These are phyloP conservation scores for Eimeria necatrix DNA, from an alignment of 169 alveolate species.

Conservation along the genomic window DNA sequence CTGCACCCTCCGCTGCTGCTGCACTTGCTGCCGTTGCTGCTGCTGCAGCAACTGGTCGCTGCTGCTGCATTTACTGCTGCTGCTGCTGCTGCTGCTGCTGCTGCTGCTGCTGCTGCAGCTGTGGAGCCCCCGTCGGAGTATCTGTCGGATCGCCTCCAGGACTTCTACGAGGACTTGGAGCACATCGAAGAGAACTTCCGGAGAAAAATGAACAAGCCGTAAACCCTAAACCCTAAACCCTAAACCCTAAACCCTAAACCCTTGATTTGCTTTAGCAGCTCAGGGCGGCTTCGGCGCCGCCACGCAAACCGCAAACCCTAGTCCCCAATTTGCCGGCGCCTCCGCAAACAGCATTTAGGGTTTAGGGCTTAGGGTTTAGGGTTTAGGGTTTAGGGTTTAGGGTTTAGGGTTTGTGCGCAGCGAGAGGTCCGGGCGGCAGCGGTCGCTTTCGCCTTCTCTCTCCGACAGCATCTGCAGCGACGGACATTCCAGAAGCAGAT, in stretches of 20 bases:
- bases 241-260: constrained; percentile 2
- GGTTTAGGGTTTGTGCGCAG: too few species aligned
- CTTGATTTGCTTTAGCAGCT: background rate
- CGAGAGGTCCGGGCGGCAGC: background rate
- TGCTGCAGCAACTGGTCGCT: constrained; percentile 21
- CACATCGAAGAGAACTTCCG: constrained; percentile 42
- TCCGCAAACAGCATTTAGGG: background rate
- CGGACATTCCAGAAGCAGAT: constrained; percentile 19
- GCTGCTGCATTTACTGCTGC: background rate
- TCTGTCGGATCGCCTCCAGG: constrained; percentile 70
- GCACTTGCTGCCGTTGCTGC: constrained; percentile 39
- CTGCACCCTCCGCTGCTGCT: constrained; percentile 42
- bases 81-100: constrained; percentile 43
- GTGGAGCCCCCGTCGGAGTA: constrained; percentile 34
- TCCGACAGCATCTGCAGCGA: too few species aligned
- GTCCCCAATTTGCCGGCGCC: background rate
- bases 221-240: background rate
- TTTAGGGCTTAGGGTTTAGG: background rate
- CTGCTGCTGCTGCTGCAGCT: background rate
- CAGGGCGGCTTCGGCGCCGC: background rate
- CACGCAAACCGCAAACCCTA: background rate
- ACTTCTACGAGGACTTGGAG: constrained; percentile 79
- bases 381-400: too few species aligned
- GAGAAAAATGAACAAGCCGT: background rate
- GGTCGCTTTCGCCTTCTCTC: too few species aligned